Conservation (phyloP, 2,329 filamentous ascomycete species). For the Truncatella angustata region DNA sequence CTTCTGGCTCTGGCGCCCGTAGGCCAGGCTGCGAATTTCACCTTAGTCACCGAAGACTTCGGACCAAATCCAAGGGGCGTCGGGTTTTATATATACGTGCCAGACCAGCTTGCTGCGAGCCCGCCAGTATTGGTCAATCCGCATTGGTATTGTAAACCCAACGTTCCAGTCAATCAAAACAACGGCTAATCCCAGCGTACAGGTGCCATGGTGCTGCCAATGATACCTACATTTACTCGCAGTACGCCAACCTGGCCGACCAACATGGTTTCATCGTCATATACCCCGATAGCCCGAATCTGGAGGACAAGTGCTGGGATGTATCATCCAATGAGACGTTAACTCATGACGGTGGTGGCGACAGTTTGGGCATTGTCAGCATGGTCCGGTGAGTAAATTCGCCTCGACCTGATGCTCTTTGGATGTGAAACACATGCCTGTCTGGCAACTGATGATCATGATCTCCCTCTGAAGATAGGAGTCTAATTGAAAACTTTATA, state of each 20-base stretch:
- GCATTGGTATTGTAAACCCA: conserved; percentile 42
- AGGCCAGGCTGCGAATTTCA: conserved; percentile 22
- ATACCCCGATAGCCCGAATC: conserved; percentile 30
- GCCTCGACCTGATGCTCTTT: background rate
- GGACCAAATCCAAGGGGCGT: conserved; percentile 49
- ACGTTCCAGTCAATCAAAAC: background rate
- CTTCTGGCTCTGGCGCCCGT: background rate
- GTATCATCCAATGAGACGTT: conserved; percentile 41
- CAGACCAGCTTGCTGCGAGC: conserved; percentile 36
- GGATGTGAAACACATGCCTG: background rate
- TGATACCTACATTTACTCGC: conserved; percentile 46
- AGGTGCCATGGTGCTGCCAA: conserved; percentile 47
- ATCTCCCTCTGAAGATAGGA: too few species aligned
- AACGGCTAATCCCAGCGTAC: background rate
- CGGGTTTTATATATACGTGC: conserved; percentile 51
- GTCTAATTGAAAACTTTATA: background rate
- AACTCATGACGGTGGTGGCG: conserved; percentile 48
- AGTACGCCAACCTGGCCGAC: conserved; percentile 52
- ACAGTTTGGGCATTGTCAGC: conserved; percentile 50
- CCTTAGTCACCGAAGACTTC: conserved; percentile 29
- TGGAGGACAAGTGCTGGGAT: conserved; percentile 16
- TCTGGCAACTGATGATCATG: too few species aligned
- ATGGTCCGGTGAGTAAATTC: conserved; percentile 39
- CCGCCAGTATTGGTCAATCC: conserved; percentile 55
- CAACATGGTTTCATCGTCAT: conserved; percentile 51